Base-by-base conservation (phyloP, 768 basidiomycete species). In the Lactarius sanguifluus region DNA sequence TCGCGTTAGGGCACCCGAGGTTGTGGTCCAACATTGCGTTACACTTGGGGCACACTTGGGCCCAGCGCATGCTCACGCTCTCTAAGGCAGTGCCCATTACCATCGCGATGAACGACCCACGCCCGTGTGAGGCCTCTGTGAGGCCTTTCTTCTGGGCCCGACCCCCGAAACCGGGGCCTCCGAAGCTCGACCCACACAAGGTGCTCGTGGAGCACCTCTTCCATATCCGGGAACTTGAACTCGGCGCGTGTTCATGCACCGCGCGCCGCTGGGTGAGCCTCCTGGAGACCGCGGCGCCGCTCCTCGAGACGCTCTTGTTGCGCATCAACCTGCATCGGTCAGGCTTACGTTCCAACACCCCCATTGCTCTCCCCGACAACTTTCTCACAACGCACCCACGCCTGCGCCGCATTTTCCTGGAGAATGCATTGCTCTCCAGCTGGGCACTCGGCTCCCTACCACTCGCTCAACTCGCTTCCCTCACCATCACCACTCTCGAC, bases 151-250 rank as follows among this genome's bases (percentile, higher is more conserved):
- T 50, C 54, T 1, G 61, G 65, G 65, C 34, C 34, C n/a, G 45
- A 1, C 45, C 12, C 4, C 45, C 47, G 23, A 23, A 25, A 8
- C 47, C 47, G 5, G 23, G 47, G 4, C 47, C 12, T 2, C 47
- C 47, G 47, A 25, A 12, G 23, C 50, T 67, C 7, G 66, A 67
- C 32, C 61, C 66, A 4, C 6, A 40, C 43, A 52, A 59, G 45
- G 62, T 67, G 40, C 66, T 67, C 32, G n/a, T 57, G 16, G 45
- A 67, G 4, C 62, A 67, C 40, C 66, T 67, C 40, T 67, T 55
- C 23, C 66, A 67, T 15, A 67, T 67, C 52, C 50, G 45, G 28
- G 62, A 64, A 45, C 61, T 18, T 59, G 61, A 61, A 57, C 57
- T 8, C 23, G 16, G 30, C 40, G 62, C n/a, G 38, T 67, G 66